Evolutionary conservation across 2,329 filamentous ascomycete species (phyloP).

Genomic region (Cytospora chrysosperma): DNA sequence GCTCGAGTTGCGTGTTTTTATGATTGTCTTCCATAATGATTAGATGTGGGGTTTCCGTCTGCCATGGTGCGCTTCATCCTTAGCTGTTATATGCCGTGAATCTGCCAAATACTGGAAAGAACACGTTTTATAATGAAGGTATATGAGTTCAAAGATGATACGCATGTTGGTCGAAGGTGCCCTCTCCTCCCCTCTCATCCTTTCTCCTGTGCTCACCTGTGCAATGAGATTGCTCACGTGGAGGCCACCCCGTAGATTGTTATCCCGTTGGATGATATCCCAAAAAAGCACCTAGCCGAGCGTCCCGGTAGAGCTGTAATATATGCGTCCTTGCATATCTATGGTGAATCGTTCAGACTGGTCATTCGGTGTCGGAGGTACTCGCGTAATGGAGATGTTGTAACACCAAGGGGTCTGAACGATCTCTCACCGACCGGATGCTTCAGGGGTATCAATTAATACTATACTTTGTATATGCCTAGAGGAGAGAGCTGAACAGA

Average conservation of each 20-base stretch:
- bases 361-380: too few relatives aligned
- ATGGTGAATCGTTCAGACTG: too few relatives aligned
- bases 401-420: background rate
- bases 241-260: too few relatives aligned
- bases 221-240: background rate
- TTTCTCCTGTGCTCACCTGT: background rate
- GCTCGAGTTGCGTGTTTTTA: background rate
- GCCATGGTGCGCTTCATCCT: background rate
- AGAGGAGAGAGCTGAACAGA: constrained; percentile 63
- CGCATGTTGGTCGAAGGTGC: background rate
- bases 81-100: background rate
- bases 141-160: background rate
- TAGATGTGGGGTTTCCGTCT: constrained; percentile 12
- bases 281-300: too few relatives aligned
- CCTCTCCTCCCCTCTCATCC: background rate
- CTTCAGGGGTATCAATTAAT: constrained; percentile 1
- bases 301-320: too few relatives aligned
- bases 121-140: background rate
- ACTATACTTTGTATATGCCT: constrained; percentile 20
- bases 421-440: background rate
- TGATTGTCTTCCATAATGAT: constrained; percentile 16
- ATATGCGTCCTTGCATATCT: too few relatives aligned
- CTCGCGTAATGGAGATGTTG: too few relatives aligned
- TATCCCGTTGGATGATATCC: too few relatives aligned
- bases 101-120: background rate